Conservation (phyloP, 2,329 filamentous ascomycete genomes). For the Clarireedia paspali region DNA sequence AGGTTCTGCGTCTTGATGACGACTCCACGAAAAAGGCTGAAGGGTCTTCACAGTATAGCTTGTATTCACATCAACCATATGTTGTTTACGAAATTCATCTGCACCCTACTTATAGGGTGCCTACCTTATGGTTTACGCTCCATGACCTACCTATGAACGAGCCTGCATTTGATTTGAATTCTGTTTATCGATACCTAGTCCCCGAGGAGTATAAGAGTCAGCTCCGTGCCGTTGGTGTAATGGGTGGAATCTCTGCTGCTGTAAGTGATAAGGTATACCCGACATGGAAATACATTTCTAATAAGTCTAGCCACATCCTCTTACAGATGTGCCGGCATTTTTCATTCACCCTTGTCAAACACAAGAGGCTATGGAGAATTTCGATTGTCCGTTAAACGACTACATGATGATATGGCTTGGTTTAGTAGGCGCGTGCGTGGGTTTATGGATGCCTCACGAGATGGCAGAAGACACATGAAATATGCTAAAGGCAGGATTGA, state of each 20-base stretch:
- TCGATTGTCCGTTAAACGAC: slow-evolving; percentile 50
- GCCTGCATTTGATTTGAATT: slow-evolving; percentile 54
- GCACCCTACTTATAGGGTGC: slow-evolving; percentile 67
- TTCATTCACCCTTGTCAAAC: slow-evolving; percentile 93
- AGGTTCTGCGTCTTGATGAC: slow-evolving; percentile 16
- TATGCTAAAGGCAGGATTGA: background rate
- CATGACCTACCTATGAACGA: slow-evolving; percentile 49
- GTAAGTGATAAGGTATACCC: slow-evolving; percentile 43
- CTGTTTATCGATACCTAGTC: slow-evolving; percentile 63
- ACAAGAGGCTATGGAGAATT: slow-evolving; percentile 66
- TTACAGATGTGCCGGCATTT: slow-evolving; percentile 69
- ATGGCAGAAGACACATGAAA: slow-evolving; percentile 37
- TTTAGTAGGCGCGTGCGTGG: slow-evolving; percentile 73
- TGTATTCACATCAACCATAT: slow-evolving; percentile 34
- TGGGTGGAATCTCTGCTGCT: slow-evolving; percentile 69
- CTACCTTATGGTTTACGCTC: slow-evolving; percentile 69
- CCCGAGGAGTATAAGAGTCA: slow-evolving; percentile 55
- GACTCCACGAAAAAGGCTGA: background rate
- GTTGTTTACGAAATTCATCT: slow-evolving; percentile 63
- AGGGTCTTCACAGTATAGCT: slow-evolving; percentile 18
- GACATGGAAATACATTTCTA: background rate
- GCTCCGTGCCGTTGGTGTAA: slow-evolving; percentile 52
- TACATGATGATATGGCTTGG: slow-evolving; percentile 89
- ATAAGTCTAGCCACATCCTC: slow-evolving; percentile 51
- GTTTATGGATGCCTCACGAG: slow-evolving; percentile 67